These are phyloP conservation scores for Madurella fahalii DNA, from an alignment of 2,329 filamentous ascomycete species.

Conservation along the genomic window DNA sequence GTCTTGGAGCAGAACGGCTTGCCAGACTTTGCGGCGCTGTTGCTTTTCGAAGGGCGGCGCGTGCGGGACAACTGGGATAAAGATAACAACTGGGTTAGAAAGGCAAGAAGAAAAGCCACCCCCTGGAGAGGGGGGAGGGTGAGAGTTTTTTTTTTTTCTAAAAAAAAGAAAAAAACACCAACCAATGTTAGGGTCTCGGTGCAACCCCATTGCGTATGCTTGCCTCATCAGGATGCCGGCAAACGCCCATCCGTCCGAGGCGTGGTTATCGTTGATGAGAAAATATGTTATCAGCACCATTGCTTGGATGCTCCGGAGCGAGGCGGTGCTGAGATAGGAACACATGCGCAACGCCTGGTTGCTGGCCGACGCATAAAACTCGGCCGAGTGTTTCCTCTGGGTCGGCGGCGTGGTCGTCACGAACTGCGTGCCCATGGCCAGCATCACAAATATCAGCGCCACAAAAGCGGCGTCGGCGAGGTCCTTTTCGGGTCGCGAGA, in stretches of 20 bases:
- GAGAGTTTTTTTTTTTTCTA: too few species aligned
- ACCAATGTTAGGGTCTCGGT: slow-evolving; percentile 73
- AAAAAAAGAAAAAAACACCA: slow-evolving; percentile 11
- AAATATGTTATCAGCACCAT: slow-evolving; percentile 84
- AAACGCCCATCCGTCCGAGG: slow-evolving; percentile 78
- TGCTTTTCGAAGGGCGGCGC: slow-evolving; percentile 71
- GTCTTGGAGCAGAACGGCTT: slow-evolving; percentile 75
- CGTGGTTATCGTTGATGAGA: slow-evolving; percentile 81
- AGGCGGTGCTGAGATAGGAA: slow-evolving; percentile 72
- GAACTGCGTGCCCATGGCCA: slow-evolving; percentile 76
- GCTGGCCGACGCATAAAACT: slow-evolving; percentile 76
- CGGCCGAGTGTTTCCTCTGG: slow-evolving; percentile 69
- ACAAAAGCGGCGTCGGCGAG: slow-evolving; percentile 64
- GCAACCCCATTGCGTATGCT: slow-evolving; percentile 75
- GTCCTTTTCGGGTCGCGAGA: slow-evolving; percentile 54
- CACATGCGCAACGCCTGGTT: slow-evolving; percentile 73
- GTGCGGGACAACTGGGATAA: slow-evolving; percentile 52
- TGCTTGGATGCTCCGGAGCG: slow-evolving; percentile 68
- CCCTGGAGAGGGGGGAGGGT: too few species aligned
- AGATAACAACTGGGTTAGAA: slow-evolving; percentile 12
- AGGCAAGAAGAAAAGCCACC: background rate
- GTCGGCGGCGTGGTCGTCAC: slow-evolving; percentile 54
- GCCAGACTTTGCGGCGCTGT: slow-evolving; percentile 75
- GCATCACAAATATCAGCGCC: slow-evolving; percentile 70
- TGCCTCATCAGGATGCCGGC: slow-evolving; percentile 73